Conservation (phyloP, 345 rosid genomes). For the Turritis glabra region DNA sequence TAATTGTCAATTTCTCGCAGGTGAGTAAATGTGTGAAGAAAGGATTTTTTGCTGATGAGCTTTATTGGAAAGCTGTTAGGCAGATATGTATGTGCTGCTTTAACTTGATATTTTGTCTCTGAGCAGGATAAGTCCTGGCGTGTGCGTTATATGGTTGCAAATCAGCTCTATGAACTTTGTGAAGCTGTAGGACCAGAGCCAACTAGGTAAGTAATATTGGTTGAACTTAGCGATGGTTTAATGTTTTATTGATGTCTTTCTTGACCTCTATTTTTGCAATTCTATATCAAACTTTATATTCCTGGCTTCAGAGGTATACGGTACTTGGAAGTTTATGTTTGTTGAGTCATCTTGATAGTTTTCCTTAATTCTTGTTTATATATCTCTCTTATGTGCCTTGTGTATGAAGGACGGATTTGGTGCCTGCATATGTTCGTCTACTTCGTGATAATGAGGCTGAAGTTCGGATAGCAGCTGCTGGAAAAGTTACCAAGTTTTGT, state of each 20-base stretch:
- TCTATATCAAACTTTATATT: background rate
- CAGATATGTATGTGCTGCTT: constrained; percentile 3
- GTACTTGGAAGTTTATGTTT: constrained; percentile 8
- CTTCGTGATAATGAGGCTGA: constrained; percentile 99
- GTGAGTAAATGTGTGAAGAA: constrained; percentile 37
- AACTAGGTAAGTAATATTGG: constrained; percentile 51
- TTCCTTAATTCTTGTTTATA: background rate
- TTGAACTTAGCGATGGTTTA: background rate
- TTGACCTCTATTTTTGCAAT: background rate
- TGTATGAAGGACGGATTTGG: constrained; percentile 69
- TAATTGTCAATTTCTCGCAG: constrained; percentile 94
- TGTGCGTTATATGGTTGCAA: constrained; percentile 85
- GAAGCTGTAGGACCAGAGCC: constrained; percentile 90
- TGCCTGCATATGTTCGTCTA: constrained; percentile 90
- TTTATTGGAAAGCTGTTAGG: background rate
- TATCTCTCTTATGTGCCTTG: background rate
- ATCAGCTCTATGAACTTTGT: constrained; percentile 79
- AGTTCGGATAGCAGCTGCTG: constrained; percentile 98
- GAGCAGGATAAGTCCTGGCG: constrained; percentile 88
- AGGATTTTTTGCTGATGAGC: background rate
- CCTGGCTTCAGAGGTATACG: background rate
- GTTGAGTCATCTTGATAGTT: constrained; percentile 3
- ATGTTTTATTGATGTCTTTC: background rate
- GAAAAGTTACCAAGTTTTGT: constrained; percentile 92
- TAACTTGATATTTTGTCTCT: background rate